A percentile compares a stretch with the other conserved stretches of the same genome.
Evolutionary conservation across 2,329 filamentous ascomycete species (phyloP).

Genomic region (Stachybotrys elegans): DNA sequence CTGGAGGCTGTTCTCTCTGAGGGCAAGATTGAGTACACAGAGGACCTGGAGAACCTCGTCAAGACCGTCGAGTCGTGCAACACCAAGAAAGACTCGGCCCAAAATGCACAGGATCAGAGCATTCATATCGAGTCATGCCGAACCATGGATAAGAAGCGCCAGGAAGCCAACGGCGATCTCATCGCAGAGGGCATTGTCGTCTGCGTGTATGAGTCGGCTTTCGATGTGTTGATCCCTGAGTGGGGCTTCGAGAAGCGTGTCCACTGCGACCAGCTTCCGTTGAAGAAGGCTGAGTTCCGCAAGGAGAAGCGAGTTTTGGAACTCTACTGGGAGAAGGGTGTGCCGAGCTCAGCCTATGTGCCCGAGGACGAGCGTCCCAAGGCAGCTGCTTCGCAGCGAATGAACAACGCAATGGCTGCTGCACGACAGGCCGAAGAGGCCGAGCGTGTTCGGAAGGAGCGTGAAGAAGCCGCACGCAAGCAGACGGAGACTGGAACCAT

Average conservation of each 20-base stretch:
- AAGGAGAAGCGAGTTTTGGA: conserved; percentile 94
- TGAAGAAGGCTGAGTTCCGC: conserved; percentile 99
- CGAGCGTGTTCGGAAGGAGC: conserved; percentile 75
- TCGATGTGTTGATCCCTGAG: conserved; percentile 95
- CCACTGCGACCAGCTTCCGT: conserved; percentile 93
- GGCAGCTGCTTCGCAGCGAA: conserved; percentile 67
- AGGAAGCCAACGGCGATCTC: conserved; percentile 82
- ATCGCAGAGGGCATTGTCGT: conserved; percentile 95
- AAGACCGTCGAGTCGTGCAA: conserved; percentile 97
- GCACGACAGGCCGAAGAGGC: conserved; percentile 78
- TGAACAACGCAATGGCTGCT: conserved; percentile 69
- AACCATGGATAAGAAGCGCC: conserved; percentile 86
- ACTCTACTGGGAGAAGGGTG: conserved; percentile 99
- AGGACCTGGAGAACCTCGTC: conserved; percentile 80
- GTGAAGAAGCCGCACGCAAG: conserved; percentile 85
- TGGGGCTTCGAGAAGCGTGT: conserved; percentile 99
- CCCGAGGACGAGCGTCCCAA: conserved; percentile 96
- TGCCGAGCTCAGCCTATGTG: conserved; percentile 91
- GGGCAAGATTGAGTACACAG: conserved; percentile 75
- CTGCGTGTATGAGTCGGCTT: conserved; percentile 96
- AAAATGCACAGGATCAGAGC: conserved; percentile 96
- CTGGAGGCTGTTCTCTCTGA: conserved; percentile 81
- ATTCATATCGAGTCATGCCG: conserved; percentile 98
- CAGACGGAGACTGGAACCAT: conserved; percentile 94
- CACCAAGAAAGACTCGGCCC: conserved; percentile 97